Base-by-base conservation (phyloP, 2,329 filamentous ascomycete species). In the Trichoderma sp. region DNA sequence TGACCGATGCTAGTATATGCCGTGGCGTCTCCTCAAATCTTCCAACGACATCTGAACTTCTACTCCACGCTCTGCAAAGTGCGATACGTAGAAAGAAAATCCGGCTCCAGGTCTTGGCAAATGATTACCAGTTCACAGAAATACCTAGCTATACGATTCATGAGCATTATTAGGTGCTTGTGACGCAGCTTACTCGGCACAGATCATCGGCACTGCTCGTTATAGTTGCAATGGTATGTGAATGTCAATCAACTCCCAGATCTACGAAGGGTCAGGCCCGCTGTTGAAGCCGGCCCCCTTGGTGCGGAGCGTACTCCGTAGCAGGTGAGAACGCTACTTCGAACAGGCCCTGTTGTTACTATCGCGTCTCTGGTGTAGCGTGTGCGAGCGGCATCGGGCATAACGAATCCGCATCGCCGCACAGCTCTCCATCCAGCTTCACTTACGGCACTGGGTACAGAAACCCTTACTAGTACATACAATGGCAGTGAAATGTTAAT, bases 171-270 rank as follows among this genome's bases (percentile, higher is more conserved):
- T 26, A 18, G 3, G 39, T n/a, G 12, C 30, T 21, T 32, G 57
- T n/a, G 12, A 39, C 11, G 9, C 36, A 18, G 56, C 28, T 30
- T 47, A 64, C 26, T 24, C 26, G 26, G 18, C 18, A 36, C 26
- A 57, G 36, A 24, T 53, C 34, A 67, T 28, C 64, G 51, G 64
- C 64, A 60, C 57, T 34, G 30, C 57, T 60, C 21, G 47, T 53
- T 14, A 21, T 14, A 53, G 21, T 53, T 21, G 56, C 26, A 43
- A 24, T 39, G 39, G 30, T 57, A 67, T 51, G 5, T 9, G 34
- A 21, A 26, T 53, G 43, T 66, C 63, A 66, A 51, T 57, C 53
- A 67, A 67, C 18, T 67, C 64, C 64, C 64, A 58, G 64, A 67
- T 67, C 64, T 57, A 30, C 64, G 18, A 43, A 65, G n/a, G 47